Conservation (phyloP, 1,284 basidiomycete species). For the Boletellus sp. region DNA sequence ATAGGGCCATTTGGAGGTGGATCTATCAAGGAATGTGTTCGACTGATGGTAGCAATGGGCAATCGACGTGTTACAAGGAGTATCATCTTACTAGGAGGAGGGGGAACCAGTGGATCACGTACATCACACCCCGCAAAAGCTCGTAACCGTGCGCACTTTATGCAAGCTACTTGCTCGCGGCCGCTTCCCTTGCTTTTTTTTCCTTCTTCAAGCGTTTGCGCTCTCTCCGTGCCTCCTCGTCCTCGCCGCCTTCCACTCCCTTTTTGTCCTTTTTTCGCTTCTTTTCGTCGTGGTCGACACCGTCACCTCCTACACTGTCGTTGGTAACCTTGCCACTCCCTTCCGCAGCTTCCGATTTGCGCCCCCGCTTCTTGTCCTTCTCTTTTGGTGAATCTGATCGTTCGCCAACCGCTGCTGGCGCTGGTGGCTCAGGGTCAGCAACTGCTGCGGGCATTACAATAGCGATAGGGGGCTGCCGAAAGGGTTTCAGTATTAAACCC, state of each 20-base stretch:
- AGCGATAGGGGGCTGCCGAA: conserved; percentile 39
- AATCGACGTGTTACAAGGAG: too few species aligned
- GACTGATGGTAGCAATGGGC: too few species aligned
- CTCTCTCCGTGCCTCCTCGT: conserved; percentile 61
- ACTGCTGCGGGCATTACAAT: conserved; percentile 26
- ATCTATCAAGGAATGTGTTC: too few species aligned
- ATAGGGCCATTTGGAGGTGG: too few species aligned
- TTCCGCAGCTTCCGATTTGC: conserved; percentile 59
- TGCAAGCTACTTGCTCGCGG: conserved; percentile 22
- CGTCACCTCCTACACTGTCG: conserved; percentile 34
- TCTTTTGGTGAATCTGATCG: conserved; percentile 42
- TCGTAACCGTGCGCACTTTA: too few species aligned
- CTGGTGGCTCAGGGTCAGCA: conserved; percentile 20
- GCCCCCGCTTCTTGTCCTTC: conserved; percentile 75
- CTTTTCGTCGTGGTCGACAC: conserved; percentile 46
- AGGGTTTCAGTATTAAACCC: conserved; percentile 4
- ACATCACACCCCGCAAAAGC: neutral
- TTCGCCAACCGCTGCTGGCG: conserved; percentile 27
- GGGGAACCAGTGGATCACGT: conserved; percentile 2
- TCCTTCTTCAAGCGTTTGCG: conserved; percentile 67
- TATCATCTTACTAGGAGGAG: neutral
- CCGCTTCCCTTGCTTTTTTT: conserved; percentile 58
- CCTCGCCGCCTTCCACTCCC: conserved; percentile 44
- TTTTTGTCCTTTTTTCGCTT: conserved; percentile 41
- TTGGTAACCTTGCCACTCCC: conserved; percentile 40